Evolutionary conservation across 75 land plant species (phyloP).

Genomic region (Cupressus sempervirens): DNA sequence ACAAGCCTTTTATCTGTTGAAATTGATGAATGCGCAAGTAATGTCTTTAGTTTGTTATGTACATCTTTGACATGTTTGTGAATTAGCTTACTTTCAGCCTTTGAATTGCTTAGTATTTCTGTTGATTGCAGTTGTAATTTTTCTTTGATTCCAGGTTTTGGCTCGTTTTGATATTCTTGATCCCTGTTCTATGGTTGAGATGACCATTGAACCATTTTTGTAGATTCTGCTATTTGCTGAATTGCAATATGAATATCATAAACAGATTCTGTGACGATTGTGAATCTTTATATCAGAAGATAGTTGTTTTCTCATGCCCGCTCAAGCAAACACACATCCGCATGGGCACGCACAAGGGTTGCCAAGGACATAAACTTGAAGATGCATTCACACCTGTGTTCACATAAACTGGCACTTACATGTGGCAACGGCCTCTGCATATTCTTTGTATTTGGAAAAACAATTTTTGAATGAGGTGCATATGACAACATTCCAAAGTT

Average conservation of each 20-base stretch:
- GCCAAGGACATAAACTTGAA: neutral
- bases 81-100: neutral
- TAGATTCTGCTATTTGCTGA: neutral
- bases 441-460: neutral
- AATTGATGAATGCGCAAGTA: too few relatives aligned
- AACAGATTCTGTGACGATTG: neutral
- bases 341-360: neutral
- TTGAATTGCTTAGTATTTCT: neutral
- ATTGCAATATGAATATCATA: neutral
- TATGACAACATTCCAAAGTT: neutral
- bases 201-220: slow-evolving; percentile 54
- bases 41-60: too few relatives aligned
- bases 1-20: too few relatives aligned
- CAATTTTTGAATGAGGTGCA: neutral
- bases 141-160: slow-evolving; percentile 57
- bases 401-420: neutral
- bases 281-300: neutral
- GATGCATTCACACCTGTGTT: neutral
- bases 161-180: slow-evolving; percentile 73
- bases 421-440: neutral
- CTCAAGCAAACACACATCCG: too few relatives aligned
- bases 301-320: neutral
- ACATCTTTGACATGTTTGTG: neutral
- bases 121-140: neutral
- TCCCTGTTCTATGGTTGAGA: slow-evolving; percentile 80